A percentile compares a stretch with the other conserved stretches of the same genome.
Evolutionary conservation across 1,284 basidiomycete genomes (phyloP).

Genomic region (Heterobasidion occidentale): DNA sequence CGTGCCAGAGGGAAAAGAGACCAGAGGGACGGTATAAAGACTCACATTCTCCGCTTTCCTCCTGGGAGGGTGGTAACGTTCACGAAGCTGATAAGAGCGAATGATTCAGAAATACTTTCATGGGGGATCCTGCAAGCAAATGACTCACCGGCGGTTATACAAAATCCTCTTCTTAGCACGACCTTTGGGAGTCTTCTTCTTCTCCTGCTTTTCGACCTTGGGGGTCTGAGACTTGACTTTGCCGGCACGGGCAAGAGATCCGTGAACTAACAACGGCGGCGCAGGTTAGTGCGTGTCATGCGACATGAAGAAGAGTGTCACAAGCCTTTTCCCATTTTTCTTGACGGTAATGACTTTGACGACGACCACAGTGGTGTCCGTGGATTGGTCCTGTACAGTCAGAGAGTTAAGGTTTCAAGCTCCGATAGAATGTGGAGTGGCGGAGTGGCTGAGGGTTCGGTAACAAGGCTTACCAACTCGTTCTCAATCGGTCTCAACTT

Average conservation of each 20-base stretch:
- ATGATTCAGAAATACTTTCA: constrained; percentile 3
- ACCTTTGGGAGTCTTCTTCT: constrained; percentile 94
- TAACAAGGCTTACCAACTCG: too few species aligned
- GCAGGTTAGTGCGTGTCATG: constrained; percentile 4
- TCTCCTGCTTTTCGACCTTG: constrained; percentile 96
- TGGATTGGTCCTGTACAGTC: constrained; percentile 9
- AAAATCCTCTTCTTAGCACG: constrained; percentile 94
- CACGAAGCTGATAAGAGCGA: constrained; percentile 62
- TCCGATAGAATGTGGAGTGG: not conserved
- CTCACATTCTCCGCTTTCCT: constrained; percentile 95
- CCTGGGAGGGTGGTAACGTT: constrained; percentile 88
- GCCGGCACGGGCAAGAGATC: constrained; percentile 98
- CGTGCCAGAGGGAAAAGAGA: constrained; percentile 2
- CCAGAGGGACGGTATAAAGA: constrained; percentile 18
- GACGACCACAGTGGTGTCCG: constrained; percentile 8
- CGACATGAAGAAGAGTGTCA: constrained; percentile 4
- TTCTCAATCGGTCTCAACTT: not conserved
- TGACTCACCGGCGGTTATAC: constrained; percentile 85
- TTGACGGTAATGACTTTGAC: constrained; percentile 27
- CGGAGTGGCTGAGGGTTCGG: not conserved
- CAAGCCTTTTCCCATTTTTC: constrained; percentile 61
- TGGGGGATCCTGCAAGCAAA: not conserved
- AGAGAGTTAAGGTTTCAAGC: not conserved
- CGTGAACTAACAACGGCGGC: constrained; percentile 69
- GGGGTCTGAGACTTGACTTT: constrained; percentile 99